Evolutionary conservation across 2,329 filamentous ascomycete genomes (phyloP).

Genomic region (Talaromyces rugulosus): DNA sequence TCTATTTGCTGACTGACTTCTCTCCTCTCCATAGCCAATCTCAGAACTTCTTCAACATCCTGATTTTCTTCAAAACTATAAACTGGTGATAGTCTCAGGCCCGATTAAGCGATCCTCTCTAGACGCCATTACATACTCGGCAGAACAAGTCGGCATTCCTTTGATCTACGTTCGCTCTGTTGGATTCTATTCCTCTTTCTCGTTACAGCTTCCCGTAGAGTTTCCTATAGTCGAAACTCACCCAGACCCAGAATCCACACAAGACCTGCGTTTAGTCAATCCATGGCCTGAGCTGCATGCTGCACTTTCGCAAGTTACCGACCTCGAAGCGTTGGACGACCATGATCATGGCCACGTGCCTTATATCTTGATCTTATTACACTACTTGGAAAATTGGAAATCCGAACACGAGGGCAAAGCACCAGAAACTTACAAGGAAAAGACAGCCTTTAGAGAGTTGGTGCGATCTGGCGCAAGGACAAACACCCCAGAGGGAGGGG

Average conservation of each 20-base stretch:
- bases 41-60: conserved; percentile 33
- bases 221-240: conserved; percentile 96
- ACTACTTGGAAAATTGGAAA: conserved; percentile 82
- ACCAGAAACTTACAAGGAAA: conserved; percentile 77
- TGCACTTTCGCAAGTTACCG: conserved; percentile 61
- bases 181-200: conserved; percentile 88
- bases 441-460: conserved; percentile 71
- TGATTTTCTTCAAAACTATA: conserved; percentile 46
- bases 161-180: conserved; percentile 80
- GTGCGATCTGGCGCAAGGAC: conserved; percentile 65
- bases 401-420: conserved; percentile 59
- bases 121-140: conserved; percentile 46
- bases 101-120: conserved; percentile 55
- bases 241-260: conserved; percentile 77
- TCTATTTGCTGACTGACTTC: conserved; percentile 7
- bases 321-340: conserved; percentile 66
- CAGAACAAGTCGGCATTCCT: conserved; percentile 60
- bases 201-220: conserved; percentile 68
- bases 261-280: conserved; percentile 75
- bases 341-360: conserved; percentile 91
- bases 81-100: conserved; percentile 58
- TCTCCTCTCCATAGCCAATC: conserved; percentile 27
- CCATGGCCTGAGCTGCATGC: conserved; percentile 79
- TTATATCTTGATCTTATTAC: conserved; percentile 75
- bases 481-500: conserved; percentile 74